Conservation (phyloP, 1,284 basidiomycete species). For the Crepidotus sp. region DNA sequence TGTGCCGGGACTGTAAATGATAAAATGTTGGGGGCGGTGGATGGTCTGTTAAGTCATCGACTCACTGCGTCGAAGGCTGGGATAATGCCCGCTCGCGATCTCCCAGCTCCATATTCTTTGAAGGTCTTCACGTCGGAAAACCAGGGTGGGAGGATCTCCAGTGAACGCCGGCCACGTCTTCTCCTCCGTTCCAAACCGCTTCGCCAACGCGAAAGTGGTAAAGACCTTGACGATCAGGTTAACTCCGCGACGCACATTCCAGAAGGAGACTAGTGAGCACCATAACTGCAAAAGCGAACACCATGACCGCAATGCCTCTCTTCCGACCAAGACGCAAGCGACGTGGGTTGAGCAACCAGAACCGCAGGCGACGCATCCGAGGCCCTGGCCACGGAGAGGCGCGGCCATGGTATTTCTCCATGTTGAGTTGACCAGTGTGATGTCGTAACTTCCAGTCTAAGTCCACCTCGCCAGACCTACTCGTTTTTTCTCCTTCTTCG, state of each 20-base stretch:
- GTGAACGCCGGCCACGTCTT: conserved; percentile 68
- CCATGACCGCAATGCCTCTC: conserved; percentile 42
- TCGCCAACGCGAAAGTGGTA: conserved; percentile 50
- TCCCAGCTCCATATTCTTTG: conserved; percentile 92
- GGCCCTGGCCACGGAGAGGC: conserved; percentile 52
- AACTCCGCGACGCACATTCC: background rate
- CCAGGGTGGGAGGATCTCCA: conserved; percentile 64
- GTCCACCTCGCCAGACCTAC: too few relatives aligned
- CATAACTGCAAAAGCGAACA: conserved; percentile 34
- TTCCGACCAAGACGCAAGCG: conserved; percentile 51
- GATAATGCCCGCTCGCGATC: conserved; percentile 83
- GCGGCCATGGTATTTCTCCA: conserved; percentile 56
- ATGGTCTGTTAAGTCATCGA: conserved; percentile 19
- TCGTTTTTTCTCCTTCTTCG: too few relatives aligned
- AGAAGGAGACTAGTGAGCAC: conserved; percentile 22
- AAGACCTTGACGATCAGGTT: conserved; percentile 27
- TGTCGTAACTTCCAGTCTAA: too few relatives aligned
- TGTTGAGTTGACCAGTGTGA: too few relatives aligned
- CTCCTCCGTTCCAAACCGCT: conserved; percentile 44
- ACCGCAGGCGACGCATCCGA: conserved; percentile 34
- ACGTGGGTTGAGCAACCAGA: conserved; percentile 50
- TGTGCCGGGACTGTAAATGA: conserved; percentile 57
- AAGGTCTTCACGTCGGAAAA: conserved; percentile 69
- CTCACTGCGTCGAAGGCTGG: conserved; percentile 68
- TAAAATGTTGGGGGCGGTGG: background rate